Percentiles rank a stretch among this genome's conserved stretches.
Conservation (phyloP, 2,329 filamentous ascomycete species). For the Leptographium lundbergii region DNA sequence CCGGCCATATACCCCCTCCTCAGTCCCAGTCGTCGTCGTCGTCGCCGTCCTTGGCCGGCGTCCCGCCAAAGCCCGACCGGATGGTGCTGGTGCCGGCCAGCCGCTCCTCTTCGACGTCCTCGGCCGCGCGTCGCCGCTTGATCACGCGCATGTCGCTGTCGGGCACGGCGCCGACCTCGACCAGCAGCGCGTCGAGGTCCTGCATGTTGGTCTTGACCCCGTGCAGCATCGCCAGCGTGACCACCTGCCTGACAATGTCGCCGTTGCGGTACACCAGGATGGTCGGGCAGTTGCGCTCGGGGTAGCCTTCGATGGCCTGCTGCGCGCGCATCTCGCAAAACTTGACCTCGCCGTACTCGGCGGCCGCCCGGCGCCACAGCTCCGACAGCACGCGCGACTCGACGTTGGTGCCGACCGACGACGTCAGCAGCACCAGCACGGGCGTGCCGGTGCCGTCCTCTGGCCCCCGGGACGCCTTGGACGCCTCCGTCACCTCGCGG, state of each 20-base stretch:
- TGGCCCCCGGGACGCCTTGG: conserved; percentile 31
- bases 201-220: conserved; percentile 58
- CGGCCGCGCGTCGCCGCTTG: conserved; percentile 45
- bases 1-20: neutral
- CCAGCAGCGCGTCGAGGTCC: conserved; percentile 69
- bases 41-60: conserved; percentile 14
- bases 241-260: conserved; percentile 81
- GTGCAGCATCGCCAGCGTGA: conserved; percentile 72
- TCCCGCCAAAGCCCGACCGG: conserved; percentile 12
- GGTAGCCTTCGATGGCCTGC: conserved; percentile 93
- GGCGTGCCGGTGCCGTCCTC: conserved; percentile 15
- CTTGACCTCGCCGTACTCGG: conserved; percentile 85
- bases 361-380: conserved; percentile 73
- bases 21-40: conserved; percentile 20
- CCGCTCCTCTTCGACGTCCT: conserved; percentile 48
- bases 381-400: conserved; percentile 77
- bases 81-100: conserved; percentile 25
- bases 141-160: conserved; percentile 66
- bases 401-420: conserved; percentile 63
- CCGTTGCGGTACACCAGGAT: conserved; percentile 86
- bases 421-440: conserved; percentile 71
- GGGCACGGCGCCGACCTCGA: conserved; percentile 70
- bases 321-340: conserved; percentile 92
- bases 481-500: conserved; percentile 83
- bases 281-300: conserved; percentile 87